Percentiles rank a stretch among this genome's conserved stretches.
These are phyloP conservation scores for Rostrohypoxylon terebratum DNA, from an alignment of 495 filamentous ascomycete species.

Conservation along the genomic window DNA sequence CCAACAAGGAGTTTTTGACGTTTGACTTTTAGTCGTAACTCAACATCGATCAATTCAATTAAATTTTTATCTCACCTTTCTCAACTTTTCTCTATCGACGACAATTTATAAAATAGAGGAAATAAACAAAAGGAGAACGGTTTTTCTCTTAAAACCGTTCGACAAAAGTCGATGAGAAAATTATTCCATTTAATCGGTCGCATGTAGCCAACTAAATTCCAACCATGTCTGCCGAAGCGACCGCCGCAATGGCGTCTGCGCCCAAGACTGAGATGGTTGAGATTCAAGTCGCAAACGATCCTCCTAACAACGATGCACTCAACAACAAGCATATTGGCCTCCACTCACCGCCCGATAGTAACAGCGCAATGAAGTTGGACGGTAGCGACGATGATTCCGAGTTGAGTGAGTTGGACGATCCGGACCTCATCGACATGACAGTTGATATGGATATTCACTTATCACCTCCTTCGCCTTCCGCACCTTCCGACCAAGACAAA, in stretches of 20 bases:
- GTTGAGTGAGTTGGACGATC: slow-evolving; percentile 66
- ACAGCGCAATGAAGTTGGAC: slow-evolving; percentile 62
- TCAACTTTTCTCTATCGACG: neutral
- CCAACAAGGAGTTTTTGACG: slow-evolving; percentile 31
- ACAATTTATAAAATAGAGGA: neutral
- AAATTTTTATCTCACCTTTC: slow-evolving; percentile 1
- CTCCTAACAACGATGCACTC: slow-evolving; percentile 28
- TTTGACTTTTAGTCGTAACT: slow-evolving; percentile 12
- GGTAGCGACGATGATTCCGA: slow-evolving; percentile 64
- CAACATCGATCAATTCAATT: slow-evolving; percentile 25
- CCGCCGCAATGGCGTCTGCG: slow-evolving; percentile 47
- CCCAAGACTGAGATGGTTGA: slow-evolving; percentile 36
- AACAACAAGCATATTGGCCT: slow-evolving; percentile 55
- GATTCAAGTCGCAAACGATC: slow-evolving; percentile 35
- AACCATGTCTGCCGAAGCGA: slow-evolving; percentile 52
- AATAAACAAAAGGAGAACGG: slow-evolving; percentile 1
- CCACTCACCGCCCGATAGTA: slow-evolving; percentile 65
- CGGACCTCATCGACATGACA: slow-evolving; percentile 47
- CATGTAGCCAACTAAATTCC: slow-evolving; percentile 48
- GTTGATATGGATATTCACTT: slow-evolving; percentile 52
- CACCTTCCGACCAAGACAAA: slow-evolving; percentile 23
- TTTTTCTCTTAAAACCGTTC: neutral
- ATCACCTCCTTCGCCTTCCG: slow-evolving; percentile 32
- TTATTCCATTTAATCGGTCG: slow-evolving; percentile 39
- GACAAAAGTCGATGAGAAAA: slow-evolving; percentile 27